Evolutionary conservation across 1,139 yeast species (phyloP), one percentile per base, ranked within the genome.

Genomic region (Sugiyamaella sp.): DNA sequence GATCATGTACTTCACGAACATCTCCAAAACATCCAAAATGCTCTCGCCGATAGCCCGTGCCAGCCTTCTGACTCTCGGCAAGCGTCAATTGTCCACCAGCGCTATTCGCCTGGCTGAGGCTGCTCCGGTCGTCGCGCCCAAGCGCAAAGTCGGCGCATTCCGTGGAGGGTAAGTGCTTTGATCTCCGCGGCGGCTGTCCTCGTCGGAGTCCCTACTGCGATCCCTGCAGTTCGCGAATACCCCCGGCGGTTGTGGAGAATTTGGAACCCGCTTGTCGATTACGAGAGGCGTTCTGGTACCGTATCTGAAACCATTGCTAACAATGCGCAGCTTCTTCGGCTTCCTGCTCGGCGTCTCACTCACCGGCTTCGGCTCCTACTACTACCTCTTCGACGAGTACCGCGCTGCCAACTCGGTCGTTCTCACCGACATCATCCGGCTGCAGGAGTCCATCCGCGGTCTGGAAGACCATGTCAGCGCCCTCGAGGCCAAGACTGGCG

Each of bases 301-400:
- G 32, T 25, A 25, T 12, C 32, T 25, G 12, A 25, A 25, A 25
- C 20, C 6, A 25, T 32, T 33, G 14, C 46, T 40, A 29, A 48
- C 39, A 27, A 8, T 9, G 37, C 33, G 3, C 24, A 63, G 66
- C 1, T 57, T 64, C 45, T 57, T 85, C 53, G 96, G 96, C 1
- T 89, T 89, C 70, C 77, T 89, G 57, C 75, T 85, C 38, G 96
- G 96, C 45, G 86, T 86, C 43, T 77, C 89, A 21, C 70, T 78
- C 58, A 85, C 96, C 22, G 93, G 95, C 1, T 80, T 80, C 53
- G 88, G 81, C 8, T 84, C 93, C 10, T 89, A 88, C 74, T 85
- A 82, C 70, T 89, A 87, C 71, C 76, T 88, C 61, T 73, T 88
- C 57, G 95, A 87, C 64, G 89, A 86, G 70, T 87, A 86, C 77